Percentiles rank a stretch among this genome's conserved stretches.
phyloP scores from a whole-genome alignment of 352 stramenopile species.

The Globisporangium uncinulatum region DNA sequence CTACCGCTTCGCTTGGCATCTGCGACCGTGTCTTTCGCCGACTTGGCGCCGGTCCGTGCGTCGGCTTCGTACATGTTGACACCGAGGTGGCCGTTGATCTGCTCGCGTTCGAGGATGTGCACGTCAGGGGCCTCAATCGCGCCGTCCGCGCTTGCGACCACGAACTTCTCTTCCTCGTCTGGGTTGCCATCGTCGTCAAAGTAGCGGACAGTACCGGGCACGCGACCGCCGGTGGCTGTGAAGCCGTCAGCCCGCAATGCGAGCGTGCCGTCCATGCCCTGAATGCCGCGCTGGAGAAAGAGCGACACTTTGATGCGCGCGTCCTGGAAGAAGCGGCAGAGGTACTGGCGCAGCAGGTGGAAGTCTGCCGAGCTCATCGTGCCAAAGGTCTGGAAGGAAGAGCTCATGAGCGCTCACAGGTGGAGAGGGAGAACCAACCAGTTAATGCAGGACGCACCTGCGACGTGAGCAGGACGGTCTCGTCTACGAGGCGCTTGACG shows the following conservation, averaged over 20 bases:
- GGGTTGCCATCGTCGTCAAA: constrained; percentile 54
- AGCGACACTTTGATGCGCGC: constrained; percentile 90
- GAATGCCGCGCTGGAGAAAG: constrained; percentile 86
- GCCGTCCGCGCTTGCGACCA: constrained; percentile 44
- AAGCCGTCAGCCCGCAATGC: constrained; percentile 71
- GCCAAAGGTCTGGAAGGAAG: constrained; percentile 41
- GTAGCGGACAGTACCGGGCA: constrained; percentile 68
- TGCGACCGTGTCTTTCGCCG: constrained; percentile 50
- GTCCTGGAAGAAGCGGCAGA: constrained; percentile 89
- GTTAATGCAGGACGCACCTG: constrained; percentile 17
- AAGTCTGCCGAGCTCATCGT: constrained; percentile 63
- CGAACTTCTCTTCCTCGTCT: constrained; percentile 66
- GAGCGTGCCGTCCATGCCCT: constrained; percentile 79
- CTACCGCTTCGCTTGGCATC: constrained; percentile 44
- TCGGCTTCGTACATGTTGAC: constrained; percentile 86
- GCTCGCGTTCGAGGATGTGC: constrained; percentile 52
- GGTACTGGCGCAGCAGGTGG: constrained; percentile 77
- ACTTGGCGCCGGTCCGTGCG: constrained; percentile 34
- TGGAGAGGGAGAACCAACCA: neutral
- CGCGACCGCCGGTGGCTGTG: constrained; percentile 52
- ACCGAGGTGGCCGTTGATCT: constrained; percentile 51
- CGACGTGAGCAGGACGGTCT: constrained; percentile 73
- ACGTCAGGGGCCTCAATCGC: constrained; percentile 42
- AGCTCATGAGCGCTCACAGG: neutral
- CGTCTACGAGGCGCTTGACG: constrained; percentile 64